These are phyloP conservation scores for Penicillium sp. DNA, from an alignment of 2,329 filamentous ascomycete genomes.

Conservation along the genomic window DNA sequence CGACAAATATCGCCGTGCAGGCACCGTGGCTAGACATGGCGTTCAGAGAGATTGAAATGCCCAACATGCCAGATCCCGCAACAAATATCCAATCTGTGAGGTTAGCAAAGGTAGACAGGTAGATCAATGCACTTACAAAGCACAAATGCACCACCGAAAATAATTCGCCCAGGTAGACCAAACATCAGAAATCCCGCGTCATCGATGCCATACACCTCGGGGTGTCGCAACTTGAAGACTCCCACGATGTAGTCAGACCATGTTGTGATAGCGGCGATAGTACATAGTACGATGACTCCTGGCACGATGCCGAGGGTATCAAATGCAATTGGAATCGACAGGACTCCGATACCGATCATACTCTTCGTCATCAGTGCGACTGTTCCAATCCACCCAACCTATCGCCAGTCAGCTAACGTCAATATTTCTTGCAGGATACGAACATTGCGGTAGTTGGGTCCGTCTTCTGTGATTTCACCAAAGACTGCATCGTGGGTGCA, in stretches of 20 bases:
- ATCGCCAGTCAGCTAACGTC: background rate
- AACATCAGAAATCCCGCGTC: constrained; percentile 9
- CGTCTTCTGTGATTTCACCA: background rate
- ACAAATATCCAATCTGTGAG: constrained; percentile 19
- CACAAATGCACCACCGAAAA: constrained; percentile 1
- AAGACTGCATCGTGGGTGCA: background rate
- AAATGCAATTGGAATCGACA: constrained; percentile 5
- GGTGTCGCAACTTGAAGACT: constrained; percentile 5
- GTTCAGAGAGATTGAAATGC: constrained; percentile 20
- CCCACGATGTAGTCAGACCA: constrained; percentile 10
- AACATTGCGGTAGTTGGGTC: constrained; percentile 6
- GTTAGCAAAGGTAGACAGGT: background rate
- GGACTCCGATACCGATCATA: constrained; percentile 6
- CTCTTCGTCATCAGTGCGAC: constrained; percentile 8
- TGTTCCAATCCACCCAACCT: constrained; percentile 9
- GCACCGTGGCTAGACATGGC: constrained; percentile 18
- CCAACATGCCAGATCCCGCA: constrained; percentile 23
- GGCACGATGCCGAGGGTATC: constrained; percentile 8
- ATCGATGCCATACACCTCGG: constrained; percentile 7
- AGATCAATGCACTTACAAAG: background rate
- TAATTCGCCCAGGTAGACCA: background rate
- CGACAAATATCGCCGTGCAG: constrained; percentile 20
- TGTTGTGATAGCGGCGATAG: constrained; percentile 7
- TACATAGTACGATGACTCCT: constrained; percentile 2
- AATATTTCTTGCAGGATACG: background rate